A percentile compares a stretch with the other conserved stretches of the same genome.
Conservation (phyloP, 2,329 filamentous ascomycete genomes). For the Fonsecaea multimorphosa region DNA sequence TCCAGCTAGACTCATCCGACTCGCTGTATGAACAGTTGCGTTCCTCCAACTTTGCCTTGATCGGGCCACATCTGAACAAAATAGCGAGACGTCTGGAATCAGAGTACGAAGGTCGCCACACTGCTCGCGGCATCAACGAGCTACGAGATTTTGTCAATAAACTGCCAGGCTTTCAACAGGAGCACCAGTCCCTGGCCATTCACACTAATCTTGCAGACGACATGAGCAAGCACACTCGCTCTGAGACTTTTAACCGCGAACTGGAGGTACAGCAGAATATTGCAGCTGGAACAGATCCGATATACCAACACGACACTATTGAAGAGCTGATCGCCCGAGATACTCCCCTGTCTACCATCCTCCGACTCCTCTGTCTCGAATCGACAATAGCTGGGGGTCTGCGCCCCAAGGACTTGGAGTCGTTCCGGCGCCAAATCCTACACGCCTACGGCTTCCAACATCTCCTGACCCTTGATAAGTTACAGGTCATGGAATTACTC, state of each 20-base stretch:
- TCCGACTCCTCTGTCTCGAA: constrained; percentile 87
- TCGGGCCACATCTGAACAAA: constrained; percentile 86
- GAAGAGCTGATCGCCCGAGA: constrained; percentile 94
- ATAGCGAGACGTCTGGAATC: constrained; percentile 83
- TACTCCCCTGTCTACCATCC: constrained; percentile 77
- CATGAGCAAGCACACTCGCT: constrained; percentile 89
- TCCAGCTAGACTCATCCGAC: constrained; percentile 87
- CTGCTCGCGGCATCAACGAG: constrained; percentile 85
- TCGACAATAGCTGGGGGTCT: constrained; percentile 89
- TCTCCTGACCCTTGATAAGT: constrained; percentile 81
- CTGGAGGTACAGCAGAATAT: constrained; percentile 96
- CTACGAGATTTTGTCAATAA: constrained; percentile 95
- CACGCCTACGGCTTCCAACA: constrained; percentile 97
- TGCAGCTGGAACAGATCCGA: constrained; percentile 86
- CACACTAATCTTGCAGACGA: constrained; percentile 94
- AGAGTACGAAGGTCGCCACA: constrained; percentile 87
- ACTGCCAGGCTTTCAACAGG: constrained; percentile 87
- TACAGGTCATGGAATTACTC: constrained; percentile 90
- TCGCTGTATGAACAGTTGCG: constrained; percentile 85
- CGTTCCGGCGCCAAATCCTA: constrained; percentile 83
- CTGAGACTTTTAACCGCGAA: constrained; percentile 84
- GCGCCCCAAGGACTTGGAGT: constrained; percentile 84
- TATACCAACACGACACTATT: constrained; percentile 85
- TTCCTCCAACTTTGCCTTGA: constrained; percentile 93
- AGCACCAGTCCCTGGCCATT: constrained; percentile 89